Evolutionary conservation across 257 asterid species (phyloP), one percentile per base, ranked within the genome.

Genomic region (Nicotiana undulata): DNA sequence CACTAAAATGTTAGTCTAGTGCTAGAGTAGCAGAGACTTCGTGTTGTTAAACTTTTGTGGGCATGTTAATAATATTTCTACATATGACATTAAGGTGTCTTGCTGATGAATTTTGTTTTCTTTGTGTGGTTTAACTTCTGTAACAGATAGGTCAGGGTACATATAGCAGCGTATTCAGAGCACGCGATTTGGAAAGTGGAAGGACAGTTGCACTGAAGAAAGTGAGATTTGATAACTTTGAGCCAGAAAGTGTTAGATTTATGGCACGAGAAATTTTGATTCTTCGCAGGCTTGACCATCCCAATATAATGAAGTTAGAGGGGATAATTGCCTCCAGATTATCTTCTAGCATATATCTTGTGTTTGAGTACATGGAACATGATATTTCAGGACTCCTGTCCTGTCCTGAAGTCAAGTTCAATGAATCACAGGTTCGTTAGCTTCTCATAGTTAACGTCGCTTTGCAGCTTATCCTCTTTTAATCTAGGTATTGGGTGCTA

Each of bases 281-380:
- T 80, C 93, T 89, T 55, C 97, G 98, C 5, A 86, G 93, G 78
- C 97, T 94, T 55, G 94, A 94, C 83, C 98, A 94, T 83, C 97
- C 98, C 31, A 94, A 94, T 68, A 80, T 94, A 66, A 92, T 95
- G 64, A 93, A 93, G 86, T 81, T 95, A 86, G 89, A 92, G 85
- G 99, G 99, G 8, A 26, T 95, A 74, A 87, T 95, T 31, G 87
- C 99, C 2, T 92, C 99, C 20, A 87, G 90, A 49, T 87, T 94
- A 53, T 95, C 99, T 11, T 88, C 94, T 86, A 95, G 92, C 90
- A 90, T 95, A 31, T 95, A 95, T 81, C 96, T 95, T 11, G 97
- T 95, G 77, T 95, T 95, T 16, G 97, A 95, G 87, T 93, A 93
- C 70, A 95, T 95, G 99, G 99, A 95, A 85, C 99, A 95, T 70